Evolutionary conservation across 2,329 filamentous ascomycete genomes (phyloP).

Genomic region (Ophiocordyceps camponoti-saundersi): DNA sequence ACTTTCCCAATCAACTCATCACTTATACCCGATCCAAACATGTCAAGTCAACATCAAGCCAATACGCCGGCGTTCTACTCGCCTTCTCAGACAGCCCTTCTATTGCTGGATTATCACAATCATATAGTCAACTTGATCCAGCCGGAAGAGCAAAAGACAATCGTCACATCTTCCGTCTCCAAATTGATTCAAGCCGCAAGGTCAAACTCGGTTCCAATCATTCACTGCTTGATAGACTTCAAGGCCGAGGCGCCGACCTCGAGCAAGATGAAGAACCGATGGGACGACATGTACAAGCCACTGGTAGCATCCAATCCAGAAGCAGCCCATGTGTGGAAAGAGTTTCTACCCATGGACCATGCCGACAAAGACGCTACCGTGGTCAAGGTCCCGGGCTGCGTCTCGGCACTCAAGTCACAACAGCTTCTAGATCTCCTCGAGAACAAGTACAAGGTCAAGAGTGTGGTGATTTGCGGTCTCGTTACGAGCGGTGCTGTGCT

Average conservation of each 20-base stretch:
- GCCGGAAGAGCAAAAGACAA: neutral
- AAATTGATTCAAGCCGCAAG: constrained; percentile 3
- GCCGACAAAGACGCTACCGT: constrained; percentile 1
- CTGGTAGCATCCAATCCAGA: constrained; percentile 1
- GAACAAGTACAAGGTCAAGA: constrained; percentile 1
- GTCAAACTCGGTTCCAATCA: neutral
- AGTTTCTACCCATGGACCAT: neutral
- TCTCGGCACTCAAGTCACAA: constrained; percentile 2
- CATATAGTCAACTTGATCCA: constrained; percentile 3
- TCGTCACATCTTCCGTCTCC: constrained; percentile 1
- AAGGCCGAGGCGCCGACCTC: neutral
- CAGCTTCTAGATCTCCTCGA: constrained; percentile 1
- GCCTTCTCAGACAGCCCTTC: constrained; percentile 3
- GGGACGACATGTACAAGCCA: constrained; percentile 2
- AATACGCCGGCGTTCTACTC: constrained; percentile 1
- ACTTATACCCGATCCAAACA: neutral
- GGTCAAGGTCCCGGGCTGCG: constrained; percentile 1
- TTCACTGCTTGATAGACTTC: constrained; percentile 4
- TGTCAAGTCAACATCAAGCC: neutral
- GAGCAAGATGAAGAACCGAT: constrained; percentile 2
- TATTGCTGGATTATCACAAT: constrained; percentile 5
- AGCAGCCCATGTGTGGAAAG: neutral
- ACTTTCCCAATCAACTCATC: neutral
- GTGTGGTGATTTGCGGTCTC: constrained; percentile 4
- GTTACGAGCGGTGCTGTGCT: constrained; percentile 4